Evolutionary conservation across 2,329 filamentous ascomycete species (phyloP).

Genomic region (Aspergillus alliaceus): DNA sequence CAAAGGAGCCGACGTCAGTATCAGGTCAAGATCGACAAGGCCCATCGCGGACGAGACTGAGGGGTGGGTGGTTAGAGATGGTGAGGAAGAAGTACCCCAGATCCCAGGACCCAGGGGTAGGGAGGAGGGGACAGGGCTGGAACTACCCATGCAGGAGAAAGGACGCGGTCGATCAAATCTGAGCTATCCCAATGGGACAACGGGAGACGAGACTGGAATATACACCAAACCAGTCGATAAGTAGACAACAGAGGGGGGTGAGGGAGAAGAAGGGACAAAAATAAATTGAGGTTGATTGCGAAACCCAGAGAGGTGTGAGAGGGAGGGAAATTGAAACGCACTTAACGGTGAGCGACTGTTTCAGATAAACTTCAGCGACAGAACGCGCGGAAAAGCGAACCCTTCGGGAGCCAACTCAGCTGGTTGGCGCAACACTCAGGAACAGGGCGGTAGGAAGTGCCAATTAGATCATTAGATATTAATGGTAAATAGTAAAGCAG

Average conservation of each 20-base stretch:
- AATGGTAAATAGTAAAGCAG: not conserved
- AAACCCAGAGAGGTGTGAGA: not conserved
- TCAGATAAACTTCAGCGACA: slow-evolving; percentile 8
- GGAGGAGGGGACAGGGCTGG: not conserved
- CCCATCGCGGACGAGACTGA: not conserved
- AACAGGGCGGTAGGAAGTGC: slow-evolving; percentile 4
- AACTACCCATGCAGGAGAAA: not conserved
- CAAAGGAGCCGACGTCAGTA: not conserved
- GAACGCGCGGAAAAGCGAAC: not conserved
- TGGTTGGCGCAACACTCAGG: not conserved
- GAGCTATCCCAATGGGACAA: not conserved
- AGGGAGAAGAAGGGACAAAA: not conserved
- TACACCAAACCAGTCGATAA: not conserved
- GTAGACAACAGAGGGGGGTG: not conserved
- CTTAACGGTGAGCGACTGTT: slow-evolving; percentile 4
- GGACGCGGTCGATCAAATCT: not conserved
- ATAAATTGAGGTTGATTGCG: not conserved
- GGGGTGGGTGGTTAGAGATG: not conserved
- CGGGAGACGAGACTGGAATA: not conserved
- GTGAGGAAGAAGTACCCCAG: not conserved
- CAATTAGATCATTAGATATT: slow-evolving; percentile 1
- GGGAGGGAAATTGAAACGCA: slow-evolving; percentile 2
- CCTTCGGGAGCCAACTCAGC: slow-evolving; percentile 1
- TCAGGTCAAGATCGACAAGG: not conserved
- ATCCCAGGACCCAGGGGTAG: not conserved